Percentiles rank a stretch among this genome's conserved stretches.
These are phyloP conservation scores for Cinnamomum chago DNA, from an alignment of 164 flowering plant genomes.

Conservation along the genomic window DNA sequence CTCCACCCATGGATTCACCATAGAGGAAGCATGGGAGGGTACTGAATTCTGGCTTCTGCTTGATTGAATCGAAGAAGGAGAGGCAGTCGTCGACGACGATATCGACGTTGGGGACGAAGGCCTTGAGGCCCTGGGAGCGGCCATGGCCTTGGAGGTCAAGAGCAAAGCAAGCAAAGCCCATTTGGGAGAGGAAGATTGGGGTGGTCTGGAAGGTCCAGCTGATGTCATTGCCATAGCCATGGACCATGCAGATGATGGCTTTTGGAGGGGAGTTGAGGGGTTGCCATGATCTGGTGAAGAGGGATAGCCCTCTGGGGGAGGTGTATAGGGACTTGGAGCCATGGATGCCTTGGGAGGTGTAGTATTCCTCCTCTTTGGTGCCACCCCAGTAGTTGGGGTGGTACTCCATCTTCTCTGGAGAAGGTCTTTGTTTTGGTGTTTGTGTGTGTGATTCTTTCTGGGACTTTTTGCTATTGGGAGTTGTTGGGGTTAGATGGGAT, in stretches of 20 bases:
- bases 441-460: neutral
- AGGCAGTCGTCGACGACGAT: constrained; percentile 56
- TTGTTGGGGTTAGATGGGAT: neutral
- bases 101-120: constrained; percentile 67
- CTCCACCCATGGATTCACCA: constrained; percentile 96
- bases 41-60: constrained; percentile 24
- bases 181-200: constrained; percentile 69
- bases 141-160: constrained; percentile 88
- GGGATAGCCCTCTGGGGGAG: constrained; percentile 65
- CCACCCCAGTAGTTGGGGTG: constrained; percentile 59
- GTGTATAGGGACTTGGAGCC: constrained; percentile 53
- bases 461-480: neutral
- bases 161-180: constrained; percentile 76
- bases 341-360: constrained; percentile 44
- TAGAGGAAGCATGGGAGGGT: constrained; percentile 51
- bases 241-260: constrained; percentile 75
- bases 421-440: neutral
- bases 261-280: constrained; percentile 53
- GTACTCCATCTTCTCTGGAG: neutral
- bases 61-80: constrained; percentile 50
- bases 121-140: constrained; percentile 65
- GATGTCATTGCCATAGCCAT: constrained; percentile 90
- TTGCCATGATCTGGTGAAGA: constrained; percentile 85
- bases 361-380: constrained; percentile 59
- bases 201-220: constrained; percentile 88